Evolutionary conservation across 208 protist genomes (phyloP).

Genomic region (Acanthamoeba triangularis): DNA sequence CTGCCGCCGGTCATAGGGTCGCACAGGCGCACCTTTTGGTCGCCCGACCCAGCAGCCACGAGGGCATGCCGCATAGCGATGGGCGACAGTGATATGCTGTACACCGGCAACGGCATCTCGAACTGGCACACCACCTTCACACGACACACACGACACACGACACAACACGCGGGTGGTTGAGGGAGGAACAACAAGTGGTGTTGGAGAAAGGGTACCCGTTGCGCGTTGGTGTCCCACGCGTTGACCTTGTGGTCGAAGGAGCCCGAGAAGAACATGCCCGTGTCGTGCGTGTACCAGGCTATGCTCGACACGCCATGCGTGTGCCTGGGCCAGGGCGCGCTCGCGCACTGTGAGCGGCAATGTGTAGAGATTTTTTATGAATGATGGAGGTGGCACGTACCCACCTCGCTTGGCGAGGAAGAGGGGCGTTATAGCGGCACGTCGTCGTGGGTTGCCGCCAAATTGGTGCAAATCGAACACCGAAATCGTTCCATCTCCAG

Average conservation of each 20-base stretch:
- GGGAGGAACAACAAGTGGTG: too few relatives aligned
- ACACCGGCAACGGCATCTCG: constrained; percentile 73
- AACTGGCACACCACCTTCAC: constrained; percentile 56
- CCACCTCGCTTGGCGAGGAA: constrained; percentile 24
- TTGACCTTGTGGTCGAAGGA: constrained; percentile 75
- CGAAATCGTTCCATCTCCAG: background rate
- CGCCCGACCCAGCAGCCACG: constrained; percentile 71
- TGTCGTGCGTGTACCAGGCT: constrained; percentile 80
- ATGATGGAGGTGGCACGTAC: background rate
- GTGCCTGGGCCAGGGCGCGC: background rate
- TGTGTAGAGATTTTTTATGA: background rate
- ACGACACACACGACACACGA: background rate
- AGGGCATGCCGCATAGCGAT: background rate
- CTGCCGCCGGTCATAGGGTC: constrained; percentile 67
- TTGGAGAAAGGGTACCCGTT: background rate
- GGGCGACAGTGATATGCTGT: constrained; percentile 53
- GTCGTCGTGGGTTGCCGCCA: background rate
- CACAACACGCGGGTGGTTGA: too few relatives aligned
- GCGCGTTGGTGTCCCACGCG: constrained; percentile 81
- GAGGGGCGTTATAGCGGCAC: background rate
- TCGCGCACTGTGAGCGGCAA: too few relatives aligned
- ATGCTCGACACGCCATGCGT: constrained; percentile 71
- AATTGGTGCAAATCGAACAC: constrained; percentile 54
- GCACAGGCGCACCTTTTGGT: constrained; percentile 78
- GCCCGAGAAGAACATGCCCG: constrained; percentile 81